Base-by-base conservation (phyloP, 257 asterid species). In the Echium plantagineum region DNA sequence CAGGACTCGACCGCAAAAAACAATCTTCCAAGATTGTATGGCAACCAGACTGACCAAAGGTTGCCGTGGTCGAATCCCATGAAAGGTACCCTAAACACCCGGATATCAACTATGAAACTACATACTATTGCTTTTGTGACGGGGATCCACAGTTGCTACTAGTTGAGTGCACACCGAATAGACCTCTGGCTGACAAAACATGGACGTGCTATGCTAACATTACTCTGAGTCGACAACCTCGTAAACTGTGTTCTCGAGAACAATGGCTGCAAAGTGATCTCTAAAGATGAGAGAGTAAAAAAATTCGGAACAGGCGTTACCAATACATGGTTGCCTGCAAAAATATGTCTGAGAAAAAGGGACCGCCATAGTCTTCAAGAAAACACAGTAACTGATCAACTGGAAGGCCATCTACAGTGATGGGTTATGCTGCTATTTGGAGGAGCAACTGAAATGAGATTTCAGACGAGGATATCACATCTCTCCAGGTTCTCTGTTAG, bases 381-480 rank as follows among this genome's bases (percentile, higher is more conserved):
- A 56, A 61, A 69, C 74, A 69, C 51, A 69, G 65, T 47, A 21
- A 49, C 56, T 58, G 61, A 57, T 22, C 24, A 15, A 69, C 26
- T 22, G 47, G 58, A 55, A 59, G 47, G 57, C 57, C 62, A 60
- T 30, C 31, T 21, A 16, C 31, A 1, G 1, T 16, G 21, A 12
- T 53, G 21, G 42, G 13, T 38, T 20, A 58, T 58, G 62, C 47
- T 19, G 19, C 21, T 16, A 20, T 58, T 58, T 35, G 15, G 20
- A 17, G 17, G n/a, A 30, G 58, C 30, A 48, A 42, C 57, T 12
- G 17, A 42, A 42, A 42, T 13, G 49, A 42, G 20, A 19, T 42
- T 52, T 76, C 64, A 89, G 22, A 84, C 83, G 16, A 93, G 95
- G 72, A 93, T 79, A 72, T 93, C 95, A 58, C 98, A 93, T 66